phyloP scores from a whole-genome alignment of 495 filamentous ascomycete species.

The Melanomma pulvis-pyrius region DNA sequence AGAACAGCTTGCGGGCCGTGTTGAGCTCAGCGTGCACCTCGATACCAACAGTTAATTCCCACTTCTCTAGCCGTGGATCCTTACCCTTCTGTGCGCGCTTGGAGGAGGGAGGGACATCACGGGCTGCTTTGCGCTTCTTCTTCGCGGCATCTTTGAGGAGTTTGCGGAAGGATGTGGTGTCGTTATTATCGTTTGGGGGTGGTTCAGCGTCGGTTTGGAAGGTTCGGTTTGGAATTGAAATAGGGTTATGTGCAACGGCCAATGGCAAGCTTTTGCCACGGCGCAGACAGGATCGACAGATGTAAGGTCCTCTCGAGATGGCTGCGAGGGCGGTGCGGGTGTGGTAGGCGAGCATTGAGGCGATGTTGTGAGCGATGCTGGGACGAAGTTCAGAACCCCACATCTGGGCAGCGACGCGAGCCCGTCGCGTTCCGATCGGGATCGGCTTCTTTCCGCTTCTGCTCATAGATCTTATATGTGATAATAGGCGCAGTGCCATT shows the following conservation, averaged over 20 bases:
- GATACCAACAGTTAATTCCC: conserved; percentile 92
- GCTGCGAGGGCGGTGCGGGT: conserved; percentile 1
- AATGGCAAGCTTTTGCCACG: conserved; percentile 14
- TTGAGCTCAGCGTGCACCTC: conserved; percentile 98
- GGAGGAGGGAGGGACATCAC: conserved; percentile 44
- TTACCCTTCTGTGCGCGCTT: conserved; percentile 37
- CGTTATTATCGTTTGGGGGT: conserved; percentile 2
- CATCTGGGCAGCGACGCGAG: not conserved
- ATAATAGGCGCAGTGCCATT: not conserved
- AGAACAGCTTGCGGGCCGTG: conserved; percentile 83
- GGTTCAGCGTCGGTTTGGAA: conserved; percentile 23
- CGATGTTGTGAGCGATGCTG: not conserved
- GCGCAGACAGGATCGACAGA: conserved; percentile 32
- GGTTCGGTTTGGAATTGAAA: not conserved
- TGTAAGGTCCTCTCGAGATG: conserved; percentile 13
- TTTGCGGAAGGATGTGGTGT: conserved; percentile 64
- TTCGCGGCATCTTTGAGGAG: conserved; percentile 75
- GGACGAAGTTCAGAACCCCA: not conserved
- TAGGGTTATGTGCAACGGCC: not conserved
- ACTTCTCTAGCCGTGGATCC: conserved; percentile 59
- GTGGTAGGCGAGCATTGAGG: conserved; percentile 9
- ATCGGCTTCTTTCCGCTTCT: not conserved
- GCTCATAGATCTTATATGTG: not conserved
- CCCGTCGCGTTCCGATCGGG: conserved; percentile 3
- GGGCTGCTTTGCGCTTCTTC: conserved; percentile 37